These are phyloP conservation scores for Saturnispora kantuleensis DNA, from an alignment of 805 yeast species.

Conservation along the genomic window DNA sequence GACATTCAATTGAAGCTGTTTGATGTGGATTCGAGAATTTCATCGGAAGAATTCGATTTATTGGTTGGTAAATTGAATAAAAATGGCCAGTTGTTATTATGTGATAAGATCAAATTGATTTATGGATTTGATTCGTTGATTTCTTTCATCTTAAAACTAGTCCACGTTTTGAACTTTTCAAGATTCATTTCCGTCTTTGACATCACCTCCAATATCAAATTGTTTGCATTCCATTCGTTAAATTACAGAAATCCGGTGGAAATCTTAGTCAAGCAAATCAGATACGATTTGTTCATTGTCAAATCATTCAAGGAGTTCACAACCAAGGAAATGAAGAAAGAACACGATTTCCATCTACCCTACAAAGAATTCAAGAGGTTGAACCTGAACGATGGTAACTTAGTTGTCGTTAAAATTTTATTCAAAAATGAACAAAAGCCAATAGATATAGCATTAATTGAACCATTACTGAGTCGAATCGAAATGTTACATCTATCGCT, in stretches of 20 bases:
- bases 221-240: slow-evolving; percentile 24
- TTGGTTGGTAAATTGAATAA: slow-evolving; percentile 12
- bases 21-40: slow-evolving; percentile 22
- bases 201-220: slow-evolving; percentile 23
- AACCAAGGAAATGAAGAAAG: slow-evolving; percentile 23
- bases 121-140: slow-evolving; percentile 19
- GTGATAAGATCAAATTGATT: slow-evolving; percentile 23
- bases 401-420: slow-evolving; percentile 23
- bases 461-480: slow-evolving; percentile 19
- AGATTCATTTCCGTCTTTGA: slow-evolving; percentile 24
- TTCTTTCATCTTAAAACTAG: slow-evolving; percentile 17
- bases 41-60: slow-evolving; percentile 18
- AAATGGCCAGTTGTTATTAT: slow-evolving; percentile 15
- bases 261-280: slow-evolving; percentile 23
- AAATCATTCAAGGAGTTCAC: slow-evolving; percentile 25
- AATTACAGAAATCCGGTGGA: slow-evolving; percentile 23
- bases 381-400: slow-evolving; percentile 22
- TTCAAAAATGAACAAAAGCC: slow-evolving; percentile 25
- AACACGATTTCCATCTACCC: slow-evolving; percentile 26
- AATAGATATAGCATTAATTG: slow-evolving; percentile 20
- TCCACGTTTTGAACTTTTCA: slow-evolving; percentile 17
- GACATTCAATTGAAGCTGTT: slow-evolving; percentile 22
- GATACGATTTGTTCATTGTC: slow-evolving; percentile 23
- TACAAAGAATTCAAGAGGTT: slow-evolving; percentile 24
- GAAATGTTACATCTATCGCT: slow-evolving; percentile 22